phyloP scores from a whole-genome alignment of 1,284 basidiomycete genomes.

The Hemileia vastatrix region DNA sequence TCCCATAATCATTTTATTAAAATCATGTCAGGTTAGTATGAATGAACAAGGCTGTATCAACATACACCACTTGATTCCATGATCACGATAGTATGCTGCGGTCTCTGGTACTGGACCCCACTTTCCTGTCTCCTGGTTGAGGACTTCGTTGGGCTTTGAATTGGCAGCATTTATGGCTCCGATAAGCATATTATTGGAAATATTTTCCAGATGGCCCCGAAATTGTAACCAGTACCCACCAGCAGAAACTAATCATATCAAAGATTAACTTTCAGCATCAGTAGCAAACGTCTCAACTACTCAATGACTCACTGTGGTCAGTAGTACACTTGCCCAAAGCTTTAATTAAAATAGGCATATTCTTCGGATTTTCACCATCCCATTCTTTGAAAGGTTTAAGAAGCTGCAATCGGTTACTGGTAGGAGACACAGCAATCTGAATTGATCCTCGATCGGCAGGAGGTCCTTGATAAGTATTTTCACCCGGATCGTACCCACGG shows the following conservation, averaged over 20 bases:
- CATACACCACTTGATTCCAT: conserved; percentile 83
- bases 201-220: conserved; percentile 97
- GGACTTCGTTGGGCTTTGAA: conserved; percentile 88
- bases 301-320: conserved; percentile 47
- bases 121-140: conserved; percentile 81
- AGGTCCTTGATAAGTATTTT: conserved; percentile 94
- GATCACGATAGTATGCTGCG: conserved; percentile 77
- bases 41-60: conserved; percentile 39
- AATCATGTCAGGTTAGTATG: neutral
- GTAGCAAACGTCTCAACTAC: no score
- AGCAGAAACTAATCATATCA: conserved; percentile 69
- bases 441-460: conserved; percentile 75
- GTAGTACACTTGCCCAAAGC: conserved; percentile 95
- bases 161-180: conserved; percentile 94
- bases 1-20: neutral
- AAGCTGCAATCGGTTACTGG: conserved; percentile 88
- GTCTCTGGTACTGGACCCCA: conserved; percentile 75
- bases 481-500: conserved; percentile 86
- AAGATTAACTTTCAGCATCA: no score
- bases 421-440: conserved; percentile 75
- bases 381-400: conserved; percentile 82
- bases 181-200: conserved; percentile 95
- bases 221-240: conserved; percentile 99
- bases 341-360: conserved; percentile 93
- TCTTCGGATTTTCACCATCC: conserved; percentile 82